These are phyloP conservation scores for Claviceps spartinae DNA, from an alignment of 2,329 filamentous ascomycete species.

Conservation along the genomic window DNA sequence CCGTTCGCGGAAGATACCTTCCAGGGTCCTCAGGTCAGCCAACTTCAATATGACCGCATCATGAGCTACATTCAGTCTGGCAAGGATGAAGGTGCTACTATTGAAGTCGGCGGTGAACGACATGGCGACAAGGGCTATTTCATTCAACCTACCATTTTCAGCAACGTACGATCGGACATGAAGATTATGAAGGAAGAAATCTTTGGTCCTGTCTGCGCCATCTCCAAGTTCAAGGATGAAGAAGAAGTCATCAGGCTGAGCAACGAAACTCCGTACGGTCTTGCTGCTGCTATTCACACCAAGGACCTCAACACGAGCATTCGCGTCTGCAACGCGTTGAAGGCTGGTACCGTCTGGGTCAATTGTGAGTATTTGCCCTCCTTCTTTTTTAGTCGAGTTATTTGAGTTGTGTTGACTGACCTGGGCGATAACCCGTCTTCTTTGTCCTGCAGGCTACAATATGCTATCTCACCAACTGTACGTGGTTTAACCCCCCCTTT, in stretches of 20 bases:
- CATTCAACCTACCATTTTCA: constrained; percentile 85
- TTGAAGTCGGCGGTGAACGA: constrained; percentile 40
- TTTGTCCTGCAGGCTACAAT: constrained; percentile 39
- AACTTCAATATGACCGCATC: constrained; percentile 79
- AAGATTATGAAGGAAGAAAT: constrained; percentile 90
- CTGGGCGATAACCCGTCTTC: background rate
- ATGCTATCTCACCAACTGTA: constrained; percentile 17
- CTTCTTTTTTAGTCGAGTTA: too few species aligned
- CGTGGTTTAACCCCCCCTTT: background rate
- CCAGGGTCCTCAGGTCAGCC: constrained; percentile 77
- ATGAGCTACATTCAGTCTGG: constrained; percentile 66
- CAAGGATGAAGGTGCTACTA: constrained; percentile 42
- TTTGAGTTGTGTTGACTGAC: background rate
- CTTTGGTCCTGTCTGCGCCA: constrained; percentile 75
- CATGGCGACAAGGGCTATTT: constrained; percentile 74
- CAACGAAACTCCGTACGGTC: constrained; percentile 67
- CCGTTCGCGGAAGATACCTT: constrained; percentile 68
- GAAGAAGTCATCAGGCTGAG: constrained; percentile 63
- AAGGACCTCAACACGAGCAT: constrained; percentile 70
- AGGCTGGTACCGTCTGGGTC: constrained; percentile 54
- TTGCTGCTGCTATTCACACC: constrained; percentile 75
- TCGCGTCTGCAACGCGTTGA: constrained; percentile 60
- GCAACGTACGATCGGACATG: constrained; percentile 67
- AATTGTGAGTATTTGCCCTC: constrained; percentile 21
- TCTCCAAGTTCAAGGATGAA: constrained; percentile 76